Conservation (phyloP, 2,329 filamentous ascomycete species). For the Aspergillus puulaauensis region DNA sequence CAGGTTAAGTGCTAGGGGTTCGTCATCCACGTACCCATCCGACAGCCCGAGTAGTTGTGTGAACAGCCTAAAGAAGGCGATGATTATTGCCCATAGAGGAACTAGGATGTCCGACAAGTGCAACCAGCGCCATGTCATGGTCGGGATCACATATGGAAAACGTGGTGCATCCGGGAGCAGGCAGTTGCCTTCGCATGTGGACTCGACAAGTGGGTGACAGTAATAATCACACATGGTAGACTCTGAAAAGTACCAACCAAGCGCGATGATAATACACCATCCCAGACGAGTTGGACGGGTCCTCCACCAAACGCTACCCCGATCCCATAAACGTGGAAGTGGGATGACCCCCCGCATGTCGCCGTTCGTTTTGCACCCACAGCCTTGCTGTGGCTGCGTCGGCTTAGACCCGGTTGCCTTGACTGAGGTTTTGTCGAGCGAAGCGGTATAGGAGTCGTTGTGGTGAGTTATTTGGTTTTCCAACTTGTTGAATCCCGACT, state of each 20-base stretch:
- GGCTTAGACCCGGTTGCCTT: not conserved
- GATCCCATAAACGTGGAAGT: constrained; percentile 38
- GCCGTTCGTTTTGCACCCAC: constrained; percentile 26
- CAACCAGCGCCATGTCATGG: constrained; percentile 52
- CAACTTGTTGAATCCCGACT: constrained; percentile 38
- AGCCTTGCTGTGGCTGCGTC: constrained; percentile 14
- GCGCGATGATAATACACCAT: constrained; percentile 40
- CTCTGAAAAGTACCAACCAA: constrained; percentile 52
- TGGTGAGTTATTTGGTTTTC: constrained; percentile 38
- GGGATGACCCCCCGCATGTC: constrained; percentile 29
- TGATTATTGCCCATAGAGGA: constrained; percentile 30
- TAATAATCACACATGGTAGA: constrained; percentile 51
- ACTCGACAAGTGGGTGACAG: constrained; percentile 51
- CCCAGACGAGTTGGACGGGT: constrained; percentile 38
- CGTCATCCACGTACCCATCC: constrained; percentile 45
- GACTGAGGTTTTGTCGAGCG: constrained; percentile 13
- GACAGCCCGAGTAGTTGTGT: constrained; percentile 40
- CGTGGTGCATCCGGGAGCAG: constrained; percentile 52
- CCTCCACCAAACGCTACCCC: constrained; percentile 26
- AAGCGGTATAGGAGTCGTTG: constrained; percentile 13
- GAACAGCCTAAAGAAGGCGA: constrained; percentile 32
- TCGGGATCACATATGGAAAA: constrained; percentile 57
- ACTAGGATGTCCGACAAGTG: constrained; percentile 32
- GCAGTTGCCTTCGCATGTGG: constrained; percentile 51
- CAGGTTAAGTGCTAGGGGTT: constrained; percentile 23